Conservation (phyloP, 352 stramenopile genomes). For the Peronosclerospora sorghi region DNA sequence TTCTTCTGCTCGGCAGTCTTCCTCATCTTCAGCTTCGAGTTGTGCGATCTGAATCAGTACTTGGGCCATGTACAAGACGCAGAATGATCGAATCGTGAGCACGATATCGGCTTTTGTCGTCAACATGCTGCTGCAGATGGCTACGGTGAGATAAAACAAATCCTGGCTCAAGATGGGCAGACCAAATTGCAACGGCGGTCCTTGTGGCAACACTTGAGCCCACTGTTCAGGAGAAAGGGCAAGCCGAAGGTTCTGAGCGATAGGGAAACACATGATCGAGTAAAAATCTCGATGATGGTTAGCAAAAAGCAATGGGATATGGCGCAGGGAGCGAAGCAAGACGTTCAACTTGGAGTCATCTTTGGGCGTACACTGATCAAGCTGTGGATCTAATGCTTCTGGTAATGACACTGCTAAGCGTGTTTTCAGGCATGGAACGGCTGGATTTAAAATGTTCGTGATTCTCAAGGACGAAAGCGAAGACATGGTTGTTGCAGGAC, state of each 20-base stretch:
- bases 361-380: conserved; percentile 64
- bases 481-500: conserved; percentile 14
- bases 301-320: conserved; percentile 46
- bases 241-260: conserved; percentile 39
- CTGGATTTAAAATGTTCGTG: conserved; percentile 49
- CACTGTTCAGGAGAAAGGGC: conserved; percentile 32
- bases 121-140: conserved; percentile 70
- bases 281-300: conserved; percentile 41
- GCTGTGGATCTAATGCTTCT: conserved; percentile 46
- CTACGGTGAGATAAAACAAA: conserved; percentile 62
- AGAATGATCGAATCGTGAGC: conserved; percentile 65
- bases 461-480: conserved; percentile 67
- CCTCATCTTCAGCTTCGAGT: conserved; percentile 43
- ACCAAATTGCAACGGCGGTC: conserved; percentile 38
- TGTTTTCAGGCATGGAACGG: conserved; percentile 38
- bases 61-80: conserved; percentile 69
- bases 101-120: conserved; percentile 70
- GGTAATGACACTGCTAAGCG: conserved; percentile 53
- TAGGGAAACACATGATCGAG: conserved; percentile 33
- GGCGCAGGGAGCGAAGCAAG: conserved; percentile 47
- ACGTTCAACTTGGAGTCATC: conserved; percentile 73
- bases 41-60: conserved; percentile 55
- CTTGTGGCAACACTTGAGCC: conserved; percentile 31
- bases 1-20: conserved; percentile 31
- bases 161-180: conserved; percentile 62